A percentile compares a stretch with the other conserved stretches of the same genome.
Evolutionary conservation across 2,329 filamentous ascomycete species (phyloP).

Genomic region (Pseudocercospora pini-densiflorae): DNA sequence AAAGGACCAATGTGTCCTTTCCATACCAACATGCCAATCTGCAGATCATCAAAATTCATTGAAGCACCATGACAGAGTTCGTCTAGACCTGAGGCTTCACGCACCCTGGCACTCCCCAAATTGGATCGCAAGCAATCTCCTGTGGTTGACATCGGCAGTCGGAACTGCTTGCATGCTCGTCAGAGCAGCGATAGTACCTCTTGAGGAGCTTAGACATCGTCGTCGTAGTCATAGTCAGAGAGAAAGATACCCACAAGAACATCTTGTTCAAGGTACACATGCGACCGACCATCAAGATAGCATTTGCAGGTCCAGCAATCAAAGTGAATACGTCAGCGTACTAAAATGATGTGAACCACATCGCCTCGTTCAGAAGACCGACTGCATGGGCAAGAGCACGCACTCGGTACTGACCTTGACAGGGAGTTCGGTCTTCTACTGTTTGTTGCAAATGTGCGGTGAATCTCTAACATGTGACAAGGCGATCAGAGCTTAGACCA

Average conservation of each 20-base stretch:
- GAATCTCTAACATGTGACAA: background rate
- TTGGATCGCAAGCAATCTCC: background rate
- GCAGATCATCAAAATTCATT: too few relatives aligned
- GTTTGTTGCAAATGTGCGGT: background rate
- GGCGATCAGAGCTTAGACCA: background rate
- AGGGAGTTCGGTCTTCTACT: background rate
- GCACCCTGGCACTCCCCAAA: background rate
- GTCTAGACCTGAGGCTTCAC: background rate
- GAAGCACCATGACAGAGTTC: background rate
- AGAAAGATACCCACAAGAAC: background rate
- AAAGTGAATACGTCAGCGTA: background rate
- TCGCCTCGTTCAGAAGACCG: background rate
- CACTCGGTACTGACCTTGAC: background rate
- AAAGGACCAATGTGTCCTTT: background rate
- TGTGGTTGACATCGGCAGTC: background rate
- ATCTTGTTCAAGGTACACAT: background rate
- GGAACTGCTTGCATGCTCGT: background rate
- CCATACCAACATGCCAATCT: background rate
- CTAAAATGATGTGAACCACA: too few relatives aligned
- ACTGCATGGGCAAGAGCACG: background rate
- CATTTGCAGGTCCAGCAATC: background rate
- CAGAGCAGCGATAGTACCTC: background rate
- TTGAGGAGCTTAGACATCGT: too few relatives aligned
- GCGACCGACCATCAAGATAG: background rate
- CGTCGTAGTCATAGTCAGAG: background rate